Base-by-base conservation (phyloP, 495 filamentous ascomycete genomes). In the Arthonia radiata region DNA sequence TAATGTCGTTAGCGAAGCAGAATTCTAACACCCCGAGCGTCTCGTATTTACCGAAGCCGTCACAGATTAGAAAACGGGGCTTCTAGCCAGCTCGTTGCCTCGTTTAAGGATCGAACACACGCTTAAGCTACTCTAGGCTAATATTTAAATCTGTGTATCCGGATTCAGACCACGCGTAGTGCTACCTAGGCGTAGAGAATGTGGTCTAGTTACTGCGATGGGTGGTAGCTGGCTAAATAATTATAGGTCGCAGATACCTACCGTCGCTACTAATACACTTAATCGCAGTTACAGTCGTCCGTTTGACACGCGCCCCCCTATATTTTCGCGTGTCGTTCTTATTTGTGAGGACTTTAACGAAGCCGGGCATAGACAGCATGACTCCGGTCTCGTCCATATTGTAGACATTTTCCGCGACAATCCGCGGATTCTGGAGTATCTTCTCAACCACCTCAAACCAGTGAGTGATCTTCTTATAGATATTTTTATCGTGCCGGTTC, bases 141-240 rank as follows among this genome's bases (percentile, higher is more conserved):
- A 48, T 48, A 5, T 40, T 37, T 17, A 33, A 42, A 22, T 48
- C 37, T n/a, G 37, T 46, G 31, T 46, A 46, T 26, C 42, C 32
- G 14, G 32, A 27, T 31, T 46, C 32, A 3, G 43, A 38, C 32
- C 28, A 43, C 23, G 34, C 34, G 37, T 30, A 46, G 35, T 37
- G 31, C 43, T 32, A 50, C 25, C 37, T 30, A 27, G 46, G 39
- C 24, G 41, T 50, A 26, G 40, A 17, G 21, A 41, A 38, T 26
- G 35, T 43, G 13, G 38, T 48, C 46, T 35, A 47, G 37, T n/a
- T 47, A 31, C 40, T 44, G 29, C 31, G 31, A 36, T 45, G 30
- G 25, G 42, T 43, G 22, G 40, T 39, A 16, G 47, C 46, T 30
- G 41, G 47, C 47, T 39, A 50, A 36, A 52, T 50, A 30, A 51